Evolutionary conservation across 2,329 filamentous ascomycete species (phyloP).

Genomic region (Fusarium neocosmosporiellum): DNA sequence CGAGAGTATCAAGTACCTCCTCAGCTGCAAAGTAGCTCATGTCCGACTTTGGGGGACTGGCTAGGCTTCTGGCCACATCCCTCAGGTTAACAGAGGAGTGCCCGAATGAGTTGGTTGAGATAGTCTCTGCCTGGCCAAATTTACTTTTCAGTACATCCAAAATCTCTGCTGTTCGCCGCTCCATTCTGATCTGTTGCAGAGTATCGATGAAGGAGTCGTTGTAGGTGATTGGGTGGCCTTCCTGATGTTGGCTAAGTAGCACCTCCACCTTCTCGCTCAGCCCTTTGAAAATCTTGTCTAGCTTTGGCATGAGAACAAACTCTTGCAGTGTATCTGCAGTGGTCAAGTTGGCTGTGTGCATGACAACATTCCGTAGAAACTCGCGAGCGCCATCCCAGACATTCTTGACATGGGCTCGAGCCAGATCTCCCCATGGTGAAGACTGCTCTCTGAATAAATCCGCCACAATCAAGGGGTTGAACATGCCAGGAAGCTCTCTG

Average conservation of each 20-base stretch:
- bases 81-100: background rate
- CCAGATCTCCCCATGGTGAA: slow-evolving; percentile 62
- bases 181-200: slow-evolving; percentile 45
- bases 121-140: background rate
- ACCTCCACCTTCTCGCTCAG: slow-evolving; percentile 56
- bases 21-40: slow-evolving; percentile 46
- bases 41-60: slow-evolving; percentile 24
- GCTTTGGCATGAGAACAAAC: slow-evolving; percentile 24
- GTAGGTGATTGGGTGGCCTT: slow-evolving; percentile 64
- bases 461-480: slow-evolving; percentile 67
- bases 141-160: background rate
- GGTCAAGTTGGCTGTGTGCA: slow-evolving; percentile 26
- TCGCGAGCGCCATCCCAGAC: slow-evolving; percentile 25
- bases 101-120: background rate
- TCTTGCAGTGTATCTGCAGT: slow-evolving; percentile 25
- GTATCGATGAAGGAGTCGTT: slow-evolving; percentile 58
- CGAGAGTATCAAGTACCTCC: slow-evolving; percentile 51
- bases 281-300: slow-evolving; percentile 30
- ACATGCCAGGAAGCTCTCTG: slow-evolving; percentile 69
- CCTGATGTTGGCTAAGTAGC: slow-evolving; percentile 57
- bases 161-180: slow-evolving; percentile 13
- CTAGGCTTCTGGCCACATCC: slow-evolving; percentile 1
- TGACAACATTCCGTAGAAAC: slow-evolving; percentile 9
- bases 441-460: slow-evolving; percentile 72
- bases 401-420: slow-evolving; percentile 35